Base-by-base conservation (phyloP, 306 rosid genomes). In the Casuarina cunninghamiana region DNA sequence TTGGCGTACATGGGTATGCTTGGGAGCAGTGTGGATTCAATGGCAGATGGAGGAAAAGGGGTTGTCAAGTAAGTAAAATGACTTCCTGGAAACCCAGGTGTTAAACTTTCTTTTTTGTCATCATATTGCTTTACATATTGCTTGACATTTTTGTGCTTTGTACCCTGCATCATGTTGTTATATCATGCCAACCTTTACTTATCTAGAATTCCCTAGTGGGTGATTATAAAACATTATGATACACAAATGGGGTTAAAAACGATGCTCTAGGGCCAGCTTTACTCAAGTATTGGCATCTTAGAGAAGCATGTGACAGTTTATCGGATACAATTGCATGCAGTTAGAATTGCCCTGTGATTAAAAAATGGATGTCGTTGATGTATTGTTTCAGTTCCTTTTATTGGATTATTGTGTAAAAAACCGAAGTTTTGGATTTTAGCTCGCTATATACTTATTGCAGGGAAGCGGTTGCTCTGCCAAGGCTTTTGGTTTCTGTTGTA, bases 401-500 rank as follows among this genome's bases (percentile, higher is more conserved):
- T 65, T 39, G 21, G 45, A 41, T 41, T 35, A 35, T 65, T 8
- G 19, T 15, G 19, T 65, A 65, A 38, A 0, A 38, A 32, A 65
- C 26, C 16, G 48, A 65, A 76, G 61, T 53, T 78, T 7, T 77
- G 77, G 77, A 70, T 76, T 46, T 82, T 76, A 71, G 53, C 69
- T 0, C 37, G 4, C 49, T 6, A 11, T 39, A 39, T n/a, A 6
- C 16, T 8, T 15, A 37, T 15, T 87, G 77, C 91, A 92, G 98
- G 89, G 98, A 97, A 85, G 98, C 96, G 3, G 49, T 88, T 55
- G 97, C 92, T 42, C 98, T 92, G 77, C 98, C 98, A 66, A 86
- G 98, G 78, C 67, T 95, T 71, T 71, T 95, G 84, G 93, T 95
- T 85, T 97, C 98, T 65, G 97, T 89, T 78, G 84, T 85, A 73